Conservation (phyloP, 1,139 yeast genomes). For the Debaryomyces sp. region DNA sequence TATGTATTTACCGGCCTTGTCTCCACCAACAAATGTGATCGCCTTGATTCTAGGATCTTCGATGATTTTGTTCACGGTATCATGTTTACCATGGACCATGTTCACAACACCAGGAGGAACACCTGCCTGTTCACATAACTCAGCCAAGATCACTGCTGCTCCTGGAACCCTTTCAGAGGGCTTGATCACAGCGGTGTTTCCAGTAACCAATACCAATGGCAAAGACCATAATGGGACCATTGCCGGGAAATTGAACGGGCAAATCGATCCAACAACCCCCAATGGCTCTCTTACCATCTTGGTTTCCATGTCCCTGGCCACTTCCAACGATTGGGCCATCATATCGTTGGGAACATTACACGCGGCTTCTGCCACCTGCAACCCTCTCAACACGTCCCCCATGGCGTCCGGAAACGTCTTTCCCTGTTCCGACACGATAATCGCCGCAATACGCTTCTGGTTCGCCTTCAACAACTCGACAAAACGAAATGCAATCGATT, state of each 20-base stretch:
- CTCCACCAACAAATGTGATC: conserved; percentile 77
- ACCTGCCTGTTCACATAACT: conserved; percentile 75
- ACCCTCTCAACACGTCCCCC: conserved; percentile 80
- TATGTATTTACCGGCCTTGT: conserved; percentile 75
- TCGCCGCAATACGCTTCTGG: conserved; percentile 71
- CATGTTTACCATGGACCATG: conserved; percentile 76
- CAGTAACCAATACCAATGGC: conserved; percentile 75
- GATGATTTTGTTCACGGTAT: conserved; percentile 71
- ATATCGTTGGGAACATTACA: conserved; percentile 64
- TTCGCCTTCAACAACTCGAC: conserved; percentile 67
- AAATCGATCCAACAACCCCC: conserved; percentile 71
- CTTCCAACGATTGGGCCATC: conserved; percentile 69
- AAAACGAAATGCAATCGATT: conserved; percentile 74
- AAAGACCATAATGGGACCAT: conserved; percentile 87
- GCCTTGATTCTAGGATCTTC: conserved; percentile 82
- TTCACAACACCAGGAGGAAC: conserved; percentile 77
- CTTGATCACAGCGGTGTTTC: conserved; percentile 74
- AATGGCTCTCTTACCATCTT: conserved; percentile 68
- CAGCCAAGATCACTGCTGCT: conserved; percentile 76
- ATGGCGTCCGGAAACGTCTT: conserved; percentile 77
- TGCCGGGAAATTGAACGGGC: conserved; percentile 83
- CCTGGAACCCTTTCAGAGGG: conserved; percentile 84
- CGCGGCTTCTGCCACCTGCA: conserved; percentile 79
- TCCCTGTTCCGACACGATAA: conserved; percentile 80
- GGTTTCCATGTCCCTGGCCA: conserved; percentile 77